A percentile compares a stretch with the other conserved stretches of the same genome.
These are phyloP conservation scores for Tilletia caries DNA, from an alignment of 1,284 basidiomycete genomes.

Conservation along the genomic window DNA sequence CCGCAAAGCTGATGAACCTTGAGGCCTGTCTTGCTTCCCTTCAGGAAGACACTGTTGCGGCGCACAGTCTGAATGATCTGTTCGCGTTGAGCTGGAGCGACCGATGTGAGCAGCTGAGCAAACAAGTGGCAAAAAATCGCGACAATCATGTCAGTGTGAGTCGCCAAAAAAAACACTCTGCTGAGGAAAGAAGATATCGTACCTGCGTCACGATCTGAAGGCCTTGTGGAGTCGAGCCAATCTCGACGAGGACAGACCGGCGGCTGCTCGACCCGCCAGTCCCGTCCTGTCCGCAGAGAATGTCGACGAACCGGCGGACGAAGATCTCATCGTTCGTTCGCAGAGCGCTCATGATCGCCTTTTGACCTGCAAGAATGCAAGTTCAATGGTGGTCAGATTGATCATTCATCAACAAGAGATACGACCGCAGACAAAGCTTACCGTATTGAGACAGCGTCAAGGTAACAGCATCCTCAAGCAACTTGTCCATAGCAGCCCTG, in stretches of 20 bases:
- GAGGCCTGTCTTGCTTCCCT: constrained; percentile 49
- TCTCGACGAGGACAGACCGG: constrained; percentile 44
- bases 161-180: neutral
- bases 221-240: constrained; percentile 45
- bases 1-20: constrained; percentile 49
- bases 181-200: too few species aligned
- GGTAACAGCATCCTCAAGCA: constrained; percentile 30
- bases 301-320: constrained; percentile 31
- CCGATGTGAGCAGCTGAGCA: constrained; percentile 45
- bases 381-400: too few species aligned
- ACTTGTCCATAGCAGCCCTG: constrained; percentile 24
- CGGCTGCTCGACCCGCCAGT: constrained; percentile 25
- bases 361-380: constrained; percentile 28
- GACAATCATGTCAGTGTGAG: neutral
- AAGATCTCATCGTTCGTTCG: constrained; percentile 34
- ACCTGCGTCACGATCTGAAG: constrained; percentile 49
- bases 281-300: constrained; percentile 27
- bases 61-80: constrained; percentile 45
- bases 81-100: constrained; percentile 32
- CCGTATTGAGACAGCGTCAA: constrained; percentile 48
- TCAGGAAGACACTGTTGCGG: constrained; percentile 46
- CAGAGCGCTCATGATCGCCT: constrained; percentile 49
- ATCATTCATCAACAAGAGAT: too few species aligned
- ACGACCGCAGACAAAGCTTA: constrained; percentile 16
- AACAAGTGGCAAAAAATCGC: neutral